phyloP scores from a whole-genome alignment of 1,284 basidiomycete species.

The Vanrija pseudolonga region DNA sequence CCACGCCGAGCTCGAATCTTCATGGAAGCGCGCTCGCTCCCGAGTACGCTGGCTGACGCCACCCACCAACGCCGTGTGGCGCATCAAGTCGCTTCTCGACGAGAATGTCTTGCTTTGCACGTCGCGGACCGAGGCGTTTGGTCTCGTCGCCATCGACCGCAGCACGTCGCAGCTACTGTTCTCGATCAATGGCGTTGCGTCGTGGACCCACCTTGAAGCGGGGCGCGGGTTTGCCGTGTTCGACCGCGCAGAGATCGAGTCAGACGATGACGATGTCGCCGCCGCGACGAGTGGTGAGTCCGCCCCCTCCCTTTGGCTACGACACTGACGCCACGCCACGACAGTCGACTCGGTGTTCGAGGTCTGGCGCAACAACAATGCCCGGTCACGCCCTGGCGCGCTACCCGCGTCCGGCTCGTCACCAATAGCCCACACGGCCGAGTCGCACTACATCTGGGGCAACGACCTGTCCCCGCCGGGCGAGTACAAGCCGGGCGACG shows the following conservation, averaged over 20 bases:
- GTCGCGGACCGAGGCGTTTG: slow-evolving; percentile 10
- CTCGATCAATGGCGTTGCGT: slow-evolving; percentile 14
- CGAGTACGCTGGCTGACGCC: slow-evolving; percentile 29
- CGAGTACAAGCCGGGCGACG: background rate
- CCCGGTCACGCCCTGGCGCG: slow-evolving; percentile 12
- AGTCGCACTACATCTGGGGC: slow-evolving; percentile 7
- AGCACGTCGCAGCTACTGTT: slow-evolving; percentile 23
- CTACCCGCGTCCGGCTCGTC: slow-evolving; percentile 6
- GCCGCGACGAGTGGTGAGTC: background rate
- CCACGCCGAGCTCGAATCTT: slow-evolving; percentile 17
- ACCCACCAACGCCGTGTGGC: slow-evolving; percentile 30
- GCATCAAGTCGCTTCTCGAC: slow-evolving; percentile 38
- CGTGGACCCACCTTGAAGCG: slow-evolving; percentile 39
- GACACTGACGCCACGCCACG: background rate
- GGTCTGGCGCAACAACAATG: slow-evolving; percentile 28
- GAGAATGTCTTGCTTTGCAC: slow-evolving; percentile 29
- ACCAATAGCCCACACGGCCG: slow-evolving; percentile 5
- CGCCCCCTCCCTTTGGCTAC: too few species aligned
- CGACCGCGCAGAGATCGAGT: slow-evolving; percentile 4
- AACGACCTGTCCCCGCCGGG: background rate
- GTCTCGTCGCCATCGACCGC: slow-evolving; percentile 7
- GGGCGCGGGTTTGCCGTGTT: slow-evolving; percentile 37
- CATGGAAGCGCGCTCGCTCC: slow-evolving; percentile 29
- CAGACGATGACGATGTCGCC: background rate
- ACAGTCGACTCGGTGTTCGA: slow-evolving; percentile 16